These are phyloP conservation scores for Eucalyptus cloeziana DNA, from an alignment of 345 rosid genomes.

Conservation along the genomic window DNA sequence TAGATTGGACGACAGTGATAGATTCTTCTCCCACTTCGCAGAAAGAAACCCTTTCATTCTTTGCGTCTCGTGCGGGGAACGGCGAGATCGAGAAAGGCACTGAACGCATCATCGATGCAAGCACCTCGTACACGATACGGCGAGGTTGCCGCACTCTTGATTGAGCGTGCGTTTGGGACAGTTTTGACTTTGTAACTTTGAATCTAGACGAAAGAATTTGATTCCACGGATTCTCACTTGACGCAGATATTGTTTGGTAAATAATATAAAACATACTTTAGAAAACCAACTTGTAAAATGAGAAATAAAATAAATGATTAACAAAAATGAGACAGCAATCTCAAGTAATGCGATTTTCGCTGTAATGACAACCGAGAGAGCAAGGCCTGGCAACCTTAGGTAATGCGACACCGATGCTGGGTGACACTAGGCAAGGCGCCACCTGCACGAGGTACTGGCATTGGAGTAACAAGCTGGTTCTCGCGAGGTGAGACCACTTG, in stretches of 20 bases:
- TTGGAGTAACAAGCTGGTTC: background rate
- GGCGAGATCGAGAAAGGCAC: background rate
- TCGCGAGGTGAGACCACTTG: background rate
- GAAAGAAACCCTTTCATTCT: background rate
- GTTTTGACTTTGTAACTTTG: background rate
- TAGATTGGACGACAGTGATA: background rate
- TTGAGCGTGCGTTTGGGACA: background rate
- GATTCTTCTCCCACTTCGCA: background rate
- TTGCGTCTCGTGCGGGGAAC: background rate
- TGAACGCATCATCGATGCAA: background rate
- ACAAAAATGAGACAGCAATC: background rate
- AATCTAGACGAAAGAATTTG: background rate
- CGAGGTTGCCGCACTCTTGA: background rate
- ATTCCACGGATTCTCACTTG: background rate
- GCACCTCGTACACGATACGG: background rate
- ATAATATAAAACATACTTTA: background rate
- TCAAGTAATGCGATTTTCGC: rapidly evolving
- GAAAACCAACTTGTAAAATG: background rate
- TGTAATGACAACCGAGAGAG: background rate
- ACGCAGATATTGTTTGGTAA: background rate
- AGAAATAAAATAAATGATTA: background rate
- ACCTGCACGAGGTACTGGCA: rapidly evolving
- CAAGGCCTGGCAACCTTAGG: background rate
- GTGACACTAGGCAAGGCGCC: rapidly evolving
- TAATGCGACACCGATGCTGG: rapidly evolving